Evolutionary conservation across 768 basidiomycete species (phyloP), one percentile per base, ranked within the genome.

Genomic region (Cystofilobasidium capitatum): DNA sequence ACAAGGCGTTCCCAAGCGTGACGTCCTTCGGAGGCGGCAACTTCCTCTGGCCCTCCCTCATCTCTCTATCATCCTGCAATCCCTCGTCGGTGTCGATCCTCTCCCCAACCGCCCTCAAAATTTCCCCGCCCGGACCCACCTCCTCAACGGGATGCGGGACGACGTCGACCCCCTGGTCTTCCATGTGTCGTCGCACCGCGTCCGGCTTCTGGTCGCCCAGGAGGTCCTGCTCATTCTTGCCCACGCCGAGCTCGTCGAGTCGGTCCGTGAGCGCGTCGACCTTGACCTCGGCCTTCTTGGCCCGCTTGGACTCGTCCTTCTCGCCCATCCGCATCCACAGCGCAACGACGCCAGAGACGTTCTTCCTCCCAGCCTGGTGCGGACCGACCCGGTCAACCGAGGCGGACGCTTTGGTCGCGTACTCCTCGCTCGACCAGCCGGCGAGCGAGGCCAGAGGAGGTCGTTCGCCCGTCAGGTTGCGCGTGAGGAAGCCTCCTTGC

Each of bases 301-400:
- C 17, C 2, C 29, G 35, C 24, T 61, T 29, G 3, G 37, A 33
- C 35, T 66, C 65, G 40, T 49, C 44, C 58, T 66, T 66, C 57
- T 59, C 37, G n/a, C 65, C 58, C 22, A 47, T 35, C 35, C 36
- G n/a, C 58, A 59, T 66, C 65, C 65, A 66, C 13, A 29, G 14
- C 10, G 57, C 42, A n/a, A 66, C n/a, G 24, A 40, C 57, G 20
- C 58, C 45, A 8, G 58, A 45, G 1, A 45, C 65, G 31, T 20
- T 47, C 42, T 66, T 45, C 2, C 58, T 36, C 20, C 55, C 22
- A 10, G 37, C 39, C 2, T 10, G 5, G 9, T 35, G 39, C 14
- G 26, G n/a, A 24, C 72, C 72, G 6, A 73, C 69, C 65, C 73
- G 74, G 70, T 78, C 78, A n/a, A 78, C 77, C 42, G 73, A 74